These are phyloP conservation scores for Flagelloscypha sp. DNA, from an alignment of 768 basidiomycete genomes.

Conservation along the genomic window DNA sequence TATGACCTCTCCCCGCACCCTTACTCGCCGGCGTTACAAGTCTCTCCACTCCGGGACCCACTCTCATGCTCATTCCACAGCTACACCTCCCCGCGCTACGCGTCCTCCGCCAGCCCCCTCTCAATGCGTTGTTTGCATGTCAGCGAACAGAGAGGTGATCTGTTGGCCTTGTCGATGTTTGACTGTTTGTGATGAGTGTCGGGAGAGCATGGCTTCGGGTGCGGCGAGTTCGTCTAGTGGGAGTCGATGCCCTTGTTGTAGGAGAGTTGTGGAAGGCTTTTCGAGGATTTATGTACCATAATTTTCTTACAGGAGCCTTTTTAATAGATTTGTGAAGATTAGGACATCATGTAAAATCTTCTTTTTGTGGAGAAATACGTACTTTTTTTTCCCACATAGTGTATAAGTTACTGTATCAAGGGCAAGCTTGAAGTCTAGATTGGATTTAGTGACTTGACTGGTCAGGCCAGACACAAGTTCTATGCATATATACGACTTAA, in stretches of 20 bases:
- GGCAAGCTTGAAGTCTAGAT: too few species aligned
- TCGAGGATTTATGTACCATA: conserved; percentile 57
- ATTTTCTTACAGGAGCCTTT: too few species aligned
- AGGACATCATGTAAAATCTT: too few species aligned
- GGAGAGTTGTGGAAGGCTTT: conserved; percentile 44
- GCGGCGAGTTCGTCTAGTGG: conserved; percentile 47
- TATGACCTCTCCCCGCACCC: conserved; percentile 39
- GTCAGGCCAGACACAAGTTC: too few species aligned
- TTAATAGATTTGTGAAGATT: too few species aligned
- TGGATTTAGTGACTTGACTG: too few species aligned
- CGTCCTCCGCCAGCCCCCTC: conserved; percentile 15
- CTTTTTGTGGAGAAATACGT: too few species aligned
- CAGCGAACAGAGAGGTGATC: conserved; percentile 61
- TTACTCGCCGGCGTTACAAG: conserved; percentile 45
- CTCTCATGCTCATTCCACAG: conserved; percentile 2
- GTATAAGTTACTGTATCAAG: too few species aligned
- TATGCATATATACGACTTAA: too few species aligned
- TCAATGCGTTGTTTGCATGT: conserved; percentile 63
- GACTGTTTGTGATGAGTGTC: conserved; percentile 58
- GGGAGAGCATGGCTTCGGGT: conserved; percentile 50
- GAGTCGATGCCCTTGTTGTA: conserved; percentile 62
- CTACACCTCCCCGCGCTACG: conserved; percentile 7
- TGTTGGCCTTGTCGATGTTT: conserved; percentile 85
- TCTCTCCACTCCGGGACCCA: conserved; percentile 23
- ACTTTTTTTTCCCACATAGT: too few species aligned